These are phyloP conservation scores for Combretum micranthum DNA, from an alignment of 345 rosid species.

Conservation along the genomic window DNA sequence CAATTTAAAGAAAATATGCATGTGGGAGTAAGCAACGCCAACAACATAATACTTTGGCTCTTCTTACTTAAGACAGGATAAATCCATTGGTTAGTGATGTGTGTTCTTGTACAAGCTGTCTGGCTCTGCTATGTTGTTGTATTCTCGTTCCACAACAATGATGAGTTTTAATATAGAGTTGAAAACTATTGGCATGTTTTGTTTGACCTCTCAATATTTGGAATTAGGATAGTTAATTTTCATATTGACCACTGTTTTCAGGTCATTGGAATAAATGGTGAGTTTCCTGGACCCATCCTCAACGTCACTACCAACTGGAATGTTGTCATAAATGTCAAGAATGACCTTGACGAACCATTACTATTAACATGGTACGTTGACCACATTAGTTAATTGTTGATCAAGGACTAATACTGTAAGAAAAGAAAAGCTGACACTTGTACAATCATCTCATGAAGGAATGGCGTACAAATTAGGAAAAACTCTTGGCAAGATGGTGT, in stretches of 20 bases:
- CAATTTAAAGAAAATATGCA: no score
- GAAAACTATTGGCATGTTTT: no score
- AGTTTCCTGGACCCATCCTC: slow-evolving; percentile 67
- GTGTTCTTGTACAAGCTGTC: no score
- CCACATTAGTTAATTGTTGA: background rate
- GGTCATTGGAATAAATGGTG: slow-evolving; percentile 68
- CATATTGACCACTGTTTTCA: slow-evolving; percentile 9
- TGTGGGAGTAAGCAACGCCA: no score
- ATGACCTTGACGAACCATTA: slow-evolving; percentile 62
- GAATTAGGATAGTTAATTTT: background rate
- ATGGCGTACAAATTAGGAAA: slow-evolving; percentile 71
- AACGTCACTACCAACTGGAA: slow-evolving; percentile 75
- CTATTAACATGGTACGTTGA: slow-evolving; percentile 63
- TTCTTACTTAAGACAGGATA: no score
- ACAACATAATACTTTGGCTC: no score
- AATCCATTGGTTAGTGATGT: no score
- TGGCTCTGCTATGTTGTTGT: no score
- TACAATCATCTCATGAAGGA: slow-evolving; percentile 29
- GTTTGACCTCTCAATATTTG: no score
- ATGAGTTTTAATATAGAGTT: no score
- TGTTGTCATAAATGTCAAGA: slow-evolving; percentile 59
- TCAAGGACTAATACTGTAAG: background rate
- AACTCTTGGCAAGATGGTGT: slow-evolving; percentile 96
- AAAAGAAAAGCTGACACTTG: background rate
- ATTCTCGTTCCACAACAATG: no score